These are phyloP conservation scores for Phytophthora litchii DNA, from an alignment of 352 stramenopile species.

Conservation along the genomic window DNA sequence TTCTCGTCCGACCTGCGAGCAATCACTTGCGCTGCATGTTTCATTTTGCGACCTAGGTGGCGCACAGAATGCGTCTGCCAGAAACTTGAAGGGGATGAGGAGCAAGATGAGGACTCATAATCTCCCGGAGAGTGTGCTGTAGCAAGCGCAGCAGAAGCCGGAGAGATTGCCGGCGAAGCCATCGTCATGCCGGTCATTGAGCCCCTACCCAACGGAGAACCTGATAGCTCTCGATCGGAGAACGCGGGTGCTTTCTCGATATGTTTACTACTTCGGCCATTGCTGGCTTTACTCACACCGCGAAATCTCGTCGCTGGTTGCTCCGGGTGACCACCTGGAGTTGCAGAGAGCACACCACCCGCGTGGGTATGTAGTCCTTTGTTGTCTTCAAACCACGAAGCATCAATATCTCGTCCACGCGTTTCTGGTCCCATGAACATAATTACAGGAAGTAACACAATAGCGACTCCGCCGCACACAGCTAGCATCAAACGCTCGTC, in stretches of 20 bases:
- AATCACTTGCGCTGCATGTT: constrained; percentile 18
- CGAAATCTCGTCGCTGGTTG: constrained; percentile 10
- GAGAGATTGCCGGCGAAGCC: constrained; percentile 9
- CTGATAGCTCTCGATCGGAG: constrained; percentile 7
- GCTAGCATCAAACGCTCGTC: constrained; percentile 36
- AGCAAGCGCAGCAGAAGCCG: constrained; percentile 12
- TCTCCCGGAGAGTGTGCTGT: constrained; percentile 16
- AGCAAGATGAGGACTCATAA: constrained; percentile 17
- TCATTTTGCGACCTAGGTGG: constrained; percentile 29
- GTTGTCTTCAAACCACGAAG: constrained; percentile 32
- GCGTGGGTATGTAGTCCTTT: constrained; percentile 12
- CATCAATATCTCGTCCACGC: constrained; percentile 44
- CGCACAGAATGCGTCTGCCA: constrained; percentile 38
- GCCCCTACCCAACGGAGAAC: constrained; percentile 17
- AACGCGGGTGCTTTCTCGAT: constrained; percentile 7
- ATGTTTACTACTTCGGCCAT: background rate
- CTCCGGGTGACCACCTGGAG: constrained; percentile 8
- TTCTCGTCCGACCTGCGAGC: constrained; percentile 17
- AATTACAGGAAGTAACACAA: constrained; percentile 35
- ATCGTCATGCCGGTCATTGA: constrained; percentile 4
- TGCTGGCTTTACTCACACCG: constrained; percentile 14
- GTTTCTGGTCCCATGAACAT: constrained; percentile 43
- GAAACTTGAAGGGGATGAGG: constrained; percentile 32
- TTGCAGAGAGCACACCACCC: constrained; percentile 14
- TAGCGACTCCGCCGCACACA: constrained; percentile 14